These are phyloP conservation scores for Coleophoma crateriformis DNA, from an alignment of 2,329 filamentous ascomycete genomes.

Conservation along the genomic window DNA sequence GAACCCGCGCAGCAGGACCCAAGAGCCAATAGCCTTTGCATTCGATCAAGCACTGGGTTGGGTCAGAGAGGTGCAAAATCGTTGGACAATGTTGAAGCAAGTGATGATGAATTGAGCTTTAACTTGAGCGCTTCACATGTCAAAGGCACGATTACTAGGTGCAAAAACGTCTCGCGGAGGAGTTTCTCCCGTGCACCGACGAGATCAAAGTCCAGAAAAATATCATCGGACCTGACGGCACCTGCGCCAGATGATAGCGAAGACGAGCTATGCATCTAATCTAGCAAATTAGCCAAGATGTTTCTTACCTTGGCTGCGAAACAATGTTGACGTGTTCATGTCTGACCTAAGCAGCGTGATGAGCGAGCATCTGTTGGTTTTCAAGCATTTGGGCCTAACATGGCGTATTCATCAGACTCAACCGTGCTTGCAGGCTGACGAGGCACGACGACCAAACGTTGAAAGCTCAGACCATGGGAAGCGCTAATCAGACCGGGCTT, in stretches of 20 bases:
- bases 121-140: conserved; percentile 10
- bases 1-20: background rate
- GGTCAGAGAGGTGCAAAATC: conserved; percentile 4
- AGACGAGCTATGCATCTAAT: conserved; percentile 25
- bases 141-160: too few species aligned
- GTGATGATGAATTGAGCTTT: conserved; percentile 25
- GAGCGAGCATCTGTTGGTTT: too few species aligned
- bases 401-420: too few species aligned
- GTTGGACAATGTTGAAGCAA: conserved; percentile 10
- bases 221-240: background rate
- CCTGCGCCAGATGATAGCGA: conserved; percentile 18
- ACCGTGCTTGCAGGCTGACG: too few species aligned
- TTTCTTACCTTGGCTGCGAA: background rate
- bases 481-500: too few species aligned
- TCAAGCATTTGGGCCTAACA: too few species aligned
- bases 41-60: conserved; percentile 5
- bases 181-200: too few species aligned
- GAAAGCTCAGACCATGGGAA: too few species aligned
- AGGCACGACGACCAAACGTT: too few species aligned
- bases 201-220: too few species aligned
- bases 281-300: background rate
- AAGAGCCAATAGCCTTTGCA: background rate
- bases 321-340: background rate
- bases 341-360: background rate
- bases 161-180: too few species aligned